Evolutionary conservation across 495 filamentous ascomycete genomes (phyloP), one percentile per base, ranked within the genome.

Genomic region (Viridothelium virens): DNA sequence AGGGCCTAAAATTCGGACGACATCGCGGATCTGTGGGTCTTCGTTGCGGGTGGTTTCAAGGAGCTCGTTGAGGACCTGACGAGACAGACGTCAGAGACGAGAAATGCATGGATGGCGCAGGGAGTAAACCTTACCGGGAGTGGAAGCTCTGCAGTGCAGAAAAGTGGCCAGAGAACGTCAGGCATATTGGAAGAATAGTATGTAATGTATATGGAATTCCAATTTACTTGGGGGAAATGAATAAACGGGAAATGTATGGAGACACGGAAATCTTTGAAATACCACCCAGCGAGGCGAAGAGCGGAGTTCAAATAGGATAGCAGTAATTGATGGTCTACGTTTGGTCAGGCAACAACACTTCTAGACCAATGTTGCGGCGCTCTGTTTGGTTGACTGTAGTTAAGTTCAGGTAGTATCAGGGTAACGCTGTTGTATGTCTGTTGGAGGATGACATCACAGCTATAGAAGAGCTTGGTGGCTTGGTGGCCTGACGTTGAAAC

Each of bases 21-120:
- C n/a, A 65, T 74, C 48, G 70, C 72, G 53, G 69, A 69, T 56
- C 68, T 59, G 25, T 1, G 53, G 53, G 31, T 59, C 53, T 59
- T 59, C 53, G 31, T 18, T 36, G 53, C 53, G 31, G 31, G 53
- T n/a, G 53, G 18, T 36, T 59, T 59, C 53, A 2, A 59, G 53
- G 53, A 59, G 5, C 7, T 59, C 53, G 31, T 59, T 59, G 5
- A 59, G 53, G 53, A 59, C 2, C 53, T 59, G 14, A 36, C 5
- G 31, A 2, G 53, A 36, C 5, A 14, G 41, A 11, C 18, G 53
- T 34, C 14, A 36, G 53, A 34, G 31, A 59, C 9, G 53, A 14
- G 33, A 31, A 36, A 10, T 18, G 0, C 5, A 14, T n/a, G 53
- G 53, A 36, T 34, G 31, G 10, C 11, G 25, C 14, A 18, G 10